Conservation (phyloP, 768 basidiomycete genomes). For the Boletus eberwhitei region DNA sequence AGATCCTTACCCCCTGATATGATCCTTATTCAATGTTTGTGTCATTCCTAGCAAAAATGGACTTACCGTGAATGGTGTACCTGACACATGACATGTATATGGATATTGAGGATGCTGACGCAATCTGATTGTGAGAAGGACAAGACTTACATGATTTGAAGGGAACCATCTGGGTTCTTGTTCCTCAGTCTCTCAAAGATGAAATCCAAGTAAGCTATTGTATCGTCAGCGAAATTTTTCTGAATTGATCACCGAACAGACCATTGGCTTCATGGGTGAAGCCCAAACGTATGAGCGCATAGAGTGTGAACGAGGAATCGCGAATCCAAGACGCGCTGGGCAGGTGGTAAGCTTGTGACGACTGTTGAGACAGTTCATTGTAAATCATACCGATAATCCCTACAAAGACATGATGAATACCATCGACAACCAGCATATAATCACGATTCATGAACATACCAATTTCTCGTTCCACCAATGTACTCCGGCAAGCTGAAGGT, state of each 20-base stretch:
- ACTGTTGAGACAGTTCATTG: neutral
- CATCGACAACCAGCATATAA: neutral
- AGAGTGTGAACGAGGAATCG: constrained; percentile 95
- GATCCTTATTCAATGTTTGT: neutral
- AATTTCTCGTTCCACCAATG: constrained; percentile 87
- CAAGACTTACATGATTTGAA: constrained; percentile 78
- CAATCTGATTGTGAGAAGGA: neutral
- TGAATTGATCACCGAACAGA: constrained; percentile 29
- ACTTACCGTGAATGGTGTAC: constrained; percentile 85
- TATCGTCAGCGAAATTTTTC: neutral
- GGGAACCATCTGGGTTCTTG: constrained; percentile 84
- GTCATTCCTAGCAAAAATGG: neutral
- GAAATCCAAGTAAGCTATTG: constrained; percentile 82
- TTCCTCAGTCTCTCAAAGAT: constrained; percentile 79
- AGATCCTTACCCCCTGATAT: constrained; percentile 66
- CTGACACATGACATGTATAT: constrained; percentile 13
- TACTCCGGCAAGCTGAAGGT: constrained; percentile 93
- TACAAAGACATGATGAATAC: constrained; percentile 18
- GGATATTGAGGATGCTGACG: neutral
- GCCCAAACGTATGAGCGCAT: constrained; percentile 89
- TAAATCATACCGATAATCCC: constrained; percentile 59
- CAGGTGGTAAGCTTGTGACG: neutral
- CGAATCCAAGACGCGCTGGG: constrained; percentile 83
- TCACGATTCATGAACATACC: constrained; percentile 42
- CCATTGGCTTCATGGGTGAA: constrained; percentile 92